Evolutionary conservation across 306 rosid genomes (phyloP).

Genomic region (Sechiopsis laciniata): DNA sequence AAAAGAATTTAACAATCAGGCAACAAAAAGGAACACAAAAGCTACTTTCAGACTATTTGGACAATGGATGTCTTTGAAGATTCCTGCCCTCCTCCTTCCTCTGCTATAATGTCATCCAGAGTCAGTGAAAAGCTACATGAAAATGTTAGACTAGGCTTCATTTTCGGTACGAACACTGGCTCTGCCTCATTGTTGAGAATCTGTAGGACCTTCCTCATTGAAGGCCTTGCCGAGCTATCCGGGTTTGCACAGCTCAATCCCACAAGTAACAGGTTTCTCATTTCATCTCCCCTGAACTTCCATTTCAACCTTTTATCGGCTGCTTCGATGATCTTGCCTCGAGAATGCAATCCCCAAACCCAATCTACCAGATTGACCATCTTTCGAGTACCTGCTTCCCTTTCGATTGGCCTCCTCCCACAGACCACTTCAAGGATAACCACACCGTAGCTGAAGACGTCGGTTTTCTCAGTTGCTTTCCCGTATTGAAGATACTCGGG

Average conservation of each 20-base stretch:
- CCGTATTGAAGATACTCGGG: constrained; percentile 83
- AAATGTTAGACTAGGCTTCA: constrained; percentile 43
- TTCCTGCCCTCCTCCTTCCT: constrained; percentile 32
- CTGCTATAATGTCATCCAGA: constrained; percentile 61
- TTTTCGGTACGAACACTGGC: constrained; percentile 30
- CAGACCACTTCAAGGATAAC: constrained; percentile 55
- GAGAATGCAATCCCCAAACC: constrained; percentile 48
- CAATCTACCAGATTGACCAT: constrained; percentile 57
- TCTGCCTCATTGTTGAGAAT: constrained; percentile 40
- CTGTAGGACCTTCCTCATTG: constrained; percentile 49
- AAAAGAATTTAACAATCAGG: constrained; percentile 9
- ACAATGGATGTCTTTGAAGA: background rate
- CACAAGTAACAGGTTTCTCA: constrained; percentile 29
- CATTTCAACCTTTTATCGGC: too few species aligned
- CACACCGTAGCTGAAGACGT: constrained; percentile 69
- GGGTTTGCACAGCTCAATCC: constrained; percentile 52
- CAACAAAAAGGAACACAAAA: background rate
- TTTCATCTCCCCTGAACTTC: too few species aligned
- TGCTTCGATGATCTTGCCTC: constrained; percentile 23
- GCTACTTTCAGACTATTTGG: constrained; percentile 4
- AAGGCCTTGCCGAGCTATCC: constrained; percentile 39
- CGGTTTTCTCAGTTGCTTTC: constrained; percentile 73
- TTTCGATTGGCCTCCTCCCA: constrained; percentile 55
- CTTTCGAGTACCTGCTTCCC: constrained; percentile 23
- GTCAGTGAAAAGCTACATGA: constrained; percentile 37